Evolutionary conservation across 78 protist species (phyloP), one percentile per base, ranked within the genome.

Genomic region (Kipferlia bialata): DNA sequence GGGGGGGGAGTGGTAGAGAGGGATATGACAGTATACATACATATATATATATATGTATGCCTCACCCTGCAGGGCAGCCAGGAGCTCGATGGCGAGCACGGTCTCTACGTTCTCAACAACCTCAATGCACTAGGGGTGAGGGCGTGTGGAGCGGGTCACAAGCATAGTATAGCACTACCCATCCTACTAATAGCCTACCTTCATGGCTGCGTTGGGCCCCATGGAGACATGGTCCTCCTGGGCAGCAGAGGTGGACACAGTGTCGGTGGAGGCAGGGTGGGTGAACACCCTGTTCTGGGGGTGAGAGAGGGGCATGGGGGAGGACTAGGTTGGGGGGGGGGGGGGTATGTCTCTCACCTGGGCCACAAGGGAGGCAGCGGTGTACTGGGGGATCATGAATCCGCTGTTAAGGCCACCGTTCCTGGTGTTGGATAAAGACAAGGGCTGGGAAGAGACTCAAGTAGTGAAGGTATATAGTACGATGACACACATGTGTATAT

Each of bases 371-470:
- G 92, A 81, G 2, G 92, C 91, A 18, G 89, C 80, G 0, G 94
- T 83, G 64, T 80, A 86, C 48, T 89, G 94, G 2, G 88, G 87
- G 38, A 89, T 89, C 94, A 89, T 89, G 70, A 71, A 89, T 24
- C 94, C 94, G 16, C 80, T 65, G 32, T 89, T 63, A 26, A 89
- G 70, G 29, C 94, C 91, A 31, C 38, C 36, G 15, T n/a, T 58
- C 83, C 33, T 32, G 12, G 41, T 7, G 60, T 59, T 1, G n/a
- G n/a, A n/a, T n/a, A n/a, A n/a, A 16, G 33, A 60, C 18, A 18
- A 16, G 18, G 64, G 24, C 24, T 53, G 24, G 24, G 24, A n/a
- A n/a, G 24, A 53, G 24, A 53, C 24, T 53, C 24, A 53, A 53
- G 24, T n/a, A n/a, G 24, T 53, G 24, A n/a, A n/a, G n/a, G n/a